Percentiles rank a stretch among this genome's conserved stretches.
Conservation (phyloP, 164 flowering plant species). For the Euptelea pleiosperma region DNA sequence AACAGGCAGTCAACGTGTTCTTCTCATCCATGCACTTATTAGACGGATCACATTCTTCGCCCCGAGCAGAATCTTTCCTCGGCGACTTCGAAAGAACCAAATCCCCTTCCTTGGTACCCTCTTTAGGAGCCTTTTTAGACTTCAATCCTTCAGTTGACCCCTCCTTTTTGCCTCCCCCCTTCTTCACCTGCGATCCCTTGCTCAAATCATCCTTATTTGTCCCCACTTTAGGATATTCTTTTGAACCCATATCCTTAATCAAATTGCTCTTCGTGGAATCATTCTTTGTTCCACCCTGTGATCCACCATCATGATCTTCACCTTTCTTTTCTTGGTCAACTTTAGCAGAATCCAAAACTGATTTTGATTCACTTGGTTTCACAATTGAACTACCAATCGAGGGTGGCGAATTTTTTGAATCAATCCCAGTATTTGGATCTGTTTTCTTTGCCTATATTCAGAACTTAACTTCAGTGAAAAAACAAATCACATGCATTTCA, state of each 20-base stretch:
- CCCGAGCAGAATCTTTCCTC: slow-evolving; percentile 32
- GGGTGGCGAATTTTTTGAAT: slow-evolving; percentile 2
- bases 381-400: slow-evolving; percentile 11
- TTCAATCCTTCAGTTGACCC: slow-evolving; percentile 15
- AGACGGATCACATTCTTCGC: slow-evolving; percentile 60
- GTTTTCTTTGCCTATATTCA: slow-evolving; percentile 19
- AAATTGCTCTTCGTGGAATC: slow-evolving; percentile 3
- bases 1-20: slow-evolving; percentile 53
- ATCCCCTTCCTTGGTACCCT: slow-evolving; percentile 7
- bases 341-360: slow-evolving; percentile 12
- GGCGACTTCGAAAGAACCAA: slow-evolving; percentile 2
- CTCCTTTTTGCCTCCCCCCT: slow-evolving; percentile 16
- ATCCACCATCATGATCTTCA: slow-evolving; percentile 7
- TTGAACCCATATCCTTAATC: slow-evolving; percentile 10
- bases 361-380: slow-evolving; percentile 6
- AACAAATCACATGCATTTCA: too few relatives aligned
- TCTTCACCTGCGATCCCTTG: slow-evolving; percentile 8
- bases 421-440: slow-evolving; percentile 8
- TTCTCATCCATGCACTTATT: slow-evolving; percentile 48
- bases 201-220: slow-evolving; percentile 14
- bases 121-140: slow-evolving; percentile 23
- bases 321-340: slow-evolving; percentile 13
- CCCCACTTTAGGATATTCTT: slow-evolving; percentile 12
- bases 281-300: slow-evolving; percentile 7
- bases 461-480: not conserved